Percentiles rank a stretch among this genome's conserved stretches.
Evolutionary conservation across 768 basidiomycete genomes (phyloP).

Genomic region (Boletus pseudo-olivaceus): DNA sequence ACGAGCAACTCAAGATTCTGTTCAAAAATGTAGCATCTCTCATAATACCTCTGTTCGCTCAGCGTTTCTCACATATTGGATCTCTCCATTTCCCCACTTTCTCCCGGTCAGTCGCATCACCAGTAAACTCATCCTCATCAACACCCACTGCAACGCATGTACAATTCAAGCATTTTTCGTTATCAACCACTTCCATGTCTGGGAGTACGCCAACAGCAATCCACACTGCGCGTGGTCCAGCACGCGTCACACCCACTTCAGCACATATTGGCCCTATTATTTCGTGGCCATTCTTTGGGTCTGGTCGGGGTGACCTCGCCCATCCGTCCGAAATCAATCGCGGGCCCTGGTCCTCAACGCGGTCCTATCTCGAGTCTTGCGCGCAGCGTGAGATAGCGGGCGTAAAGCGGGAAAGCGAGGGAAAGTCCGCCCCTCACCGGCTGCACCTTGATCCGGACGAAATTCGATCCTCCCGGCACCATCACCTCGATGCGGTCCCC

Average conservation of each 20-base stretch:
- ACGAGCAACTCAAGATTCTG: slow-evolving; percentile 59
- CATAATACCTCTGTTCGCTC: slow-evolving; percentile 70
- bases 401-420: slow-evolving; percentile 77
- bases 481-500: slow-evolving; percentile 61
- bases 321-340: slow-evolving; percentile 71
- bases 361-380: slow-evolving; percentile 63
- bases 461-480: slow-evolving; percentile 67
- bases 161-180: slow-evolving; percentile 20
- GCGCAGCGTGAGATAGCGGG: slow-evolving; percentile 66
- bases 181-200: slow-evolving; percentile 9
- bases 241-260: slow-evolving; percentile 18
- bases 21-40: slow-evolving; percentile 66
- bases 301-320: slow-evolving; percentile 67
- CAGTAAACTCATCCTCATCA: slow-evolving; percentile 18
- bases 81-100: slow-evolving; percentile 53
- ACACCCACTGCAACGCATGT: slow-evolving; percentile 27
- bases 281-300: slow-evolving; percentile 90
- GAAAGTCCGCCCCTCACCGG: slow-evolving; percentile 68
- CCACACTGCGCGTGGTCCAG: background rate
- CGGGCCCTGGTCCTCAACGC: slow-evolving; percentile 69
- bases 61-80: slow-evolving; percentile 73
- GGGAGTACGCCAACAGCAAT: background rate
- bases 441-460: slow-evolving; percentile 81
- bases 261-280: slow-evolving; percentile 76
- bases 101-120: slow-evolving; percentile 17